phyloP scores from a whole-genome alignment of 306 rosid species.

The Vigna angularis region DNA sequence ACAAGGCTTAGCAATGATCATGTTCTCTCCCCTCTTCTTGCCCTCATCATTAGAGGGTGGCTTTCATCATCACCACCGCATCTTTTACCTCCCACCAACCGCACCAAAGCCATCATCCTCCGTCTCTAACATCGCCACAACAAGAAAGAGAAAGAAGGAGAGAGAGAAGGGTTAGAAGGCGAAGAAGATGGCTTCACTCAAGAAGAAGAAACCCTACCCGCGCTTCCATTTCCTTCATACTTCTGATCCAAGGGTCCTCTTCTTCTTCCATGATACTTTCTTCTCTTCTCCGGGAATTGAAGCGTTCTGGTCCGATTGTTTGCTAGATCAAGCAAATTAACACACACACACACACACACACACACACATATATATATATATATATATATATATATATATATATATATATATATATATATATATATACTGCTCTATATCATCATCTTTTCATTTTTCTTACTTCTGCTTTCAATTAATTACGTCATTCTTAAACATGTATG shows the following conservation, averaged over 20 bases:
- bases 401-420: not conserved
- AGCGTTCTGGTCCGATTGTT: conserved; percentile 82
- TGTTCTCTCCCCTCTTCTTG: conserved; percentile 60
- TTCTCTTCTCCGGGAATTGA: conserved; percentile 87
- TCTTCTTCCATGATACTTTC: conserved; percentile 55
- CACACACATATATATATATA: not conserved
- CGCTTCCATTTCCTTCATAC: not conserved
- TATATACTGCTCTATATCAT: not conserved
- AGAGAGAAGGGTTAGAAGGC: conserved; percentile 59
- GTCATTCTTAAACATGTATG: conserved; percentile 27
- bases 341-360: not conserved
- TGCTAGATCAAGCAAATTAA: conserved; percentile 55
- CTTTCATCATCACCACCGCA: conserved; percentile 67
- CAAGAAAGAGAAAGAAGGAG: conserved; percentile 54
- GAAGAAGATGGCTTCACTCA: conserved; percentile 55
- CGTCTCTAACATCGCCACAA: conserved; percentile 40
- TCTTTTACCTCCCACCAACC: conserved; percentile 58
- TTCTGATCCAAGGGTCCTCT: conserved; percentile 43
- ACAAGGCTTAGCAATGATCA: conserved; percentile 64
- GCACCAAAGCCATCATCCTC: conserved; percentile 52
- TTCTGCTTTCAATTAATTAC: conserved; percentile 40
- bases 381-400: not conserved
- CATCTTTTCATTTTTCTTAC: conserved; percentile 13
- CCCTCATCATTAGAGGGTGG: conserved; percentile 73
- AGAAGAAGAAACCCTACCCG: conserved; percentile 85